Evolutionary conservation across 2,329 filamentous ascomycete genomes (phyloP).

Genomic region (Botryotinia globosa): DNA sequence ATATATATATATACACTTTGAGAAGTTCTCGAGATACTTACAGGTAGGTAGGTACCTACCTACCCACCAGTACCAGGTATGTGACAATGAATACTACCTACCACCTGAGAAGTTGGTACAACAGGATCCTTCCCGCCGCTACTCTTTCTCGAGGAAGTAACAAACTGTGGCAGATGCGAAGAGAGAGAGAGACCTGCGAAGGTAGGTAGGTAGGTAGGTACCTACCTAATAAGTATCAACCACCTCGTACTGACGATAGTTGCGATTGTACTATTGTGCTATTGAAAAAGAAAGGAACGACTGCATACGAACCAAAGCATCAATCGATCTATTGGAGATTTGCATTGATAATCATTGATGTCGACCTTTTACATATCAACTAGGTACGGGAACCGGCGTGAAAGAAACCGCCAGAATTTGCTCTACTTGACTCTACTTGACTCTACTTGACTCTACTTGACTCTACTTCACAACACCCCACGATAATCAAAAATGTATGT

Average conservation of each 20-base stretch:
- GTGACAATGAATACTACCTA: background rate
- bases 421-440: background rate
- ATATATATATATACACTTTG: background rate
- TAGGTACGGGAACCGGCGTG: background rate
- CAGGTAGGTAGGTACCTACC: too few relatives aligned
- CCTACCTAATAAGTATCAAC: background rate
- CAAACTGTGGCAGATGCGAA: background rate
- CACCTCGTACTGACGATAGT: background rate
- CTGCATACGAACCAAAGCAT: too few relatives aligned
- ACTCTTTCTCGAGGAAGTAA: background rate
- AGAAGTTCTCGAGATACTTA: background rate
- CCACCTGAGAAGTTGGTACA: background rate
- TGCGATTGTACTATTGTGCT: background rate
- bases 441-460: background rate
- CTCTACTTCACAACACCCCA: background rate
- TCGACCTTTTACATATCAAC: background rate
- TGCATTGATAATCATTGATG: background rate
- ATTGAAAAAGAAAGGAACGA: background rate
- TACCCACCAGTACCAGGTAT: background rate
- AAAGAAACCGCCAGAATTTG: background rate
- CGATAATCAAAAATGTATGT: conserved; percentile 1
- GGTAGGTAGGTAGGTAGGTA: background rate
- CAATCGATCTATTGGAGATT: background rate
- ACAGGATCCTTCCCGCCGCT: background rate
- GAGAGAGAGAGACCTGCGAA: background rate